phyloP scores from a whole-genome alignment of 83 land plant genomes.

The Thuja plicata region DNA sequence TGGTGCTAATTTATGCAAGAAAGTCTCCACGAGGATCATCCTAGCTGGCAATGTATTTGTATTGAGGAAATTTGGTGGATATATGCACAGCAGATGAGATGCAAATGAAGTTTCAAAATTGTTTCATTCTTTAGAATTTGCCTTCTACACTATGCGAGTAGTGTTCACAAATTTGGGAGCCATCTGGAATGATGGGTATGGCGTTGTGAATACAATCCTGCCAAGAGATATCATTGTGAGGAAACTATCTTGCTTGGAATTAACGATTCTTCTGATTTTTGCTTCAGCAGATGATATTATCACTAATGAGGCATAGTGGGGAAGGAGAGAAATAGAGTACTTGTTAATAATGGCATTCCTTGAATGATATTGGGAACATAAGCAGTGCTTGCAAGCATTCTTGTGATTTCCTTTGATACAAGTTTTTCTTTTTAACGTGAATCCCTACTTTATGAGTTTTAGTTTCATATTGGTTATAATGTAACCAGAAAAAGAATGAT shows the following conservation, averaged over 20 bases:
- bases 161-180: neutral
- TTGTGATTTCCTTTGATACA: neutral
- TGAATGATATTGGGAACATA: neutral
- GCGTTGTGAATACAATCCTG: neutral
- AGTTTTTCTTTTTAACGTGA: neutral
- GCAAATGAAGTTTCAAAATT: conserved; percentile 6
- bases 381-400: neutral
- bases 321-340: neutral
- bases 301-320: neutral
- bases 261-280: neutral
- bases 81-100: conserved; percentile 3
- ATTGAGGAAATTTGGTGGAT: neutral
- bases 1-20: conserved; percentile 51
- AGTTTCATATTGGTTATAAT: neutral
- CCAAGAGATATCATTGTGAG: neutral
- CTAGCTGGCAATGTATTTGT: neutral
- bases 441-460: neutral
- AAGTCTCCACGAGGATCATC: conserved; percentile 12
- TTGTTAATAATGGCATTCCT: neutral
- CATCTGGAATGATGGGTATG: neutral
- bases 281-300: neutral
- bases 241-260: neutral
- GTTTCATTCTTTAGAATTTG: conserved; percentile 12
- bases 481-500: neutral
- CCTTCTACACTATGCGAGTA: neutral